A percentile compares a stretch with the other conserved stretches of the same genome.
These are phyloP conservation scores for Blastocystis sp. DNA, from an alignment of 352 stramenopile species.

Conservation along the genomic window DNA sequence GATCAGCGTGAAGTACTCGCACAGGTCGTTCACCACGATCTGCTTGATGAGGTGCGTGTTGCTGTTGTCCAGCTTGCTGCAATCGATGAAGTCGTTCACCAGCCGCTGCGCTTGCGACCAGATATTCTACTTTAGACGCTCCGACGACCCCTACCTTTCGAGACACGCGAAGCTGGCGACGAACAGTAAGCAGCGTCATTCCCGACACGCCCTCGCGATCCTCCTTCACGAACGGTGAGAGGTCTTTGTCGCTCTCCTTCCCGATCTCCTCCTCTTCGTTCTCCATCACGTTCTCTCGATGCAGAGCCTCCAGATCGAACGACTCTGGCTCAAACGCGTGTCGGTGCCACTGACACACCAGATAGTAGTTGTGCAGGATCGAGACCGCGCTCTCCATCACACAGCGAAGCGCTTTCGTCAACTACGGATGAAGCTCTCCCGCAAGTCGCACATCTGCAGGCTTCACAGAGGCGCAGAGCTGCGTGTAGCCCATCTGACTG, in stretches of 20 bases:
- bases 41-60: conserved; percentile 43
- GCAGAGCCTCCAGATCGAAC: conserved; percentile 18
- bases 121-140: background rate
- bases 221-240: background rate
- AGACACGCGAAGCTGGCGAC: conserved; percentile 33
- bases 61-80: conserved; percentile 31
- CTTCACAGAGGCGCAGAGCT: conserved; percentile 42
- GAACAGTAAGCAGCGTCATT: background rate
- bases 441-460: background rate
- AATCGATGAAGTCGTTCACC: conserved; percentile 44
- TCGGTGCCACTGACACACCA: conserved; percentile 47
- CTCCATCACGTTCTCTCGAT: conserved; percentile 37
- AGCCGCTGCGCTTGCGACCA: conserved; percentile 20
- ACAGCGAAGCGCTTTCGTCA: background rate
- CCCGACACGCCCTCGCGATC: conserved; percentile 31
- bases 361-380: conserved; percentile 46
- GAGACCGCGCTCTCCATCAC: background rate
- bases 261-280: conserved; percentile 55
- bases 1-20: conserved; percentile 33
- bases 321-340: background rate
- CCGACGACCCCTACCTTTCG: background rate
- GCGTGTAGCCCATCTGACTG: conserved; percentile 50
- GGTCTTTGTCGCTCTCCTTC: conserved; percentile 11
- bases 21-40: conserved; percentile 43
- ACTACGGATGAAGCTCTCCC: background rate